Conservation (phyloP, 164 flowering plant species). For the Chimonanthus praecox region DNA sequence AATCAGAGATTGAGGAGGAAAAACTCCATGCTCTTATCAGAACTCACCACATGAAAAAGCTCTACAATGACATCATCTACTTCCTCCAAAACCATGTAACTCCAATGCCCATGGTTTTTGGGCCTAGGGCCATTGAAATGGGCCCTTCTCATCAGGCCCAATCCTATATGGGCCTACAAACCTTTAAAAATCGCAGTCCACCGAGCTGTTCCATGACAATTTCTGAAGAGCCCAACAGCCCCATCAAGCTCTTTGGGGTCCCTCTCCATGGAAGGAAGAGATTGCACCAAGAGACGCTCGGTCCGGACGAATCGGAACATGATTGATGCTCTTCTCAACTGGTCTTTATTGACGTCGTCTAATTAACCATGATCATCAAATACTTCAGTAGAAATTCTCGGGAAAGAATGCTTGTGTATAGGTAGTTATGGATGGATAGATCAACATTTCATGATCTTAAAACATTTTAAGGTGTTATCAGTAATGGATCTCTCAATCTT, state of each 20-base stretch:
- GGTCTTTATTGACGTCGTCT: neutral
- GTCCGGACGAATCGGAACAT: neutral
- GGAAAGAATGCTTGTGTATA: neutral
- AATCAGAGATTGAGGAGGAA: slow-evolving; percentile 38
- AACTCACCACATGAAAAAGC: slow-evolving; percentile 58
- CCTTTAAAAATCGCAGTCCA: slow-evolving; percentile 5
- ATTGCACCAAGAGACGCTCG: slow-evolving; percentile 22
- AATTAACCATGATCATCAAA: neutral
- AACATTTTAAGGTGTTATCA: neutral
- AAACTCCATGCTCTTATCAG: slow-evolving; percentile 54
- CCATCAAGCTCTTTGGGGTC: slow-evolving; percentile 52
- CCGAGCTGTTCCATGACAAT: slow-evolving; percentile 8
- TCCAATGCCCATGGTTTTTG: slow-evolving; percentile 16
- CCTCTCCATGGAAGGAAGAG: slow-evolving; percentile 45
- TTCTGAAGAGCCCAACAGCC: slow-evolving; percentile 17
- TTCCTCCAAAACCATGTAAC: slow-evolving; percentile 56
- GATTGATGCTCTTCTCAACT: neutral
- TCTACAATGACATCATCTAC: slow-evolving; percentile 60
- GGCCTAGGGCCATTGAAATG: slow-evolving; percentile 23
- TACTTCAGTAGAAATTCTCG: neutral
- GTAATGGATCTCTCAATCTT: neutral
- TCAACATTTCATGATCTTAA: neutral
- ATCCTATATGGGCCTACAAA: slow-evolving; percentile 7
- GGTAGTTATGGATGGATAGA: neutral
- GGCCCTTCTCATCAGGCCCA: slow-evolving; percentile 16